phyloP scores from a whole-genome alignment of 371 early-diverging fungal species.

The Apophysomyces trapeziformis region DNA sequence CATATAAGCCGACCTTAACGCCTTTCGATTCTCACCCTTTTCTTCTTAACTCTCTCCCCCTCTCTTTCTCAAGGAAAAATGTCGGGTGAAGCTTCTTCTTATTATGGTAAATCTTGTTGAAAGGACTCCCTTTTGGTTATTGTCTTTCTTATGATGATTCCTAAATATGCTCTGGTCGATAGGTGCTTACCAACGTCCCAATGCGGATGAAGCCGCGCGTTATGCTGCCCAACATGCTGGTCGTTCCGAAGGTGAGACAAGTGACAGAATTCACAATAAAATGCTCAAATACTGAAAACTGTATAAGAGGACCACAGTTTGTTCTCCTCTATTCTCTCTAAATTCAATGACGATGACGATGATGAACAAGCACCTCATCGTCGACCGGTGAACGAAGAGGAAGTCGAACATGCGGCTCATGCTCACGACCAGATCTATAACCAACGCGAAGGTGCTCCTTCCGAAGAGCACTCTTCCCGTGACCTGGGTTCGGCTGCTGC shows the following conservation, averaged over 20 bases:
- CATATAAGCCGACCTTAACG: not conserved
- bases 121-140: not conserved
- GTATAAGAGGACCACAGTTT: slow-evolving; percentile 29
- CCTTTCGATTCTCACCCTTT: not conserved
- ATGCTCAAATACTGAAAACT: not conserved
- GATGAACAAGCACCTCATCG: slow-evolving; percentile 33
- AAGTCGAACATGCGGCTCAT: slow-evolving; percentile 33
- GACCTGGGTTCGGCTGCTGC: slow-evolving; percentile 56
- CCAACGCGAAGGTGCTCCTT: slow-evolving; percentile 28
- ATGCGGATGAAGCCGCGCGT: slow-evolving; percentile 33
- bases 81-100: slow-evolving; percentile 30
- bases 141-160: not conserved
- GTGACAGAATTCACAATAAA: slow-evolving; percentile 2
- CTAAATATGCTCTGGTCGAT: not conserved
- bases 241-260: slow-evolving; percentile 29
- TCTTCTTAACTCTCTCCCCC: slow-evolving; percentile 2
- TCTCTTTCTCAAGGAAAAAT: slow-evolving; percentile 3
- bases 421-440: slow-evolving; percentile 46
- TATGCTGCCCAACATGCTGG: slow-evolving; percentile 40
- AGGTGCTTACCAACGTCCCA: slow-evolving; percentile 23
- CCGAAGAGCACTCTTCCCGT: slow-evolving; percentile 31
- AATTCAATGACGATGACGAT: slow-evolving; percentile 29
- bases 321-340: slow-evolving; percentile 35
- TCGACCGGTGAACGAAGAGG: slow-evolving; percentile 32
- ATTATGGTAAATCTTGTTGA: slow-evolving; percentile 13